Evolutionary conservation across 495 filamentous ascomycete species (phyloP), one percentile per base, ranked within the genome.

Genomic region (Hypoxylon intermedium): DNA sequence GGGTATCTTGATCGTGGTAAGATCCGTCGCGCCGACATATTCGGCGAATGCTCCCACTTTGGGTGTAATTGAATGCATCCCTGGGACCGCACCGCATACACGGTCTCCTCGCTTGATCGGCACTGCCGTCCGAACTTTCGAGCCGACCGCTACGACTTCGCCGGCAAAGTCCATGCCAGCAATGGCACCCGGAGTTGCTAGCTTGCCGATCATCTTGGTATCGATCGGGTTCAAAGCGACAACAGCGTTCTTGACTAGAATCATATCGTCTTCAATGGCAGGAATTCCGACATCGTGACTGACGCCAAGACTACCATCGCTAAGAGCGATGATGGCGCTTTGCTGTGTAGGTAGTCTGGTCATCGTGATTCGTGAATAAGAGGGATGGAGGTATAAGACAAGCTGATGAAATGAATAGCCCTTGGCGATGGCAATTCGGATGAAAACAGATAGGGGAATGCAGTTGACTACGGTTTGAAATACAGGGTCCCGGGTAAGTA

Each of bases 1-100:
- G 0, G 82, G 78, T 11, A 85, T 72, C 36, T 72, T 72, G 13
- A 78, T 65, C 2, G 23, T 50, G 49, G 72, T 65, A 9, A 82
- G 6, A 33, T 79, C 76, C 1, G 73, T 78, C 3, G 71, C 79
- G 5, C 70, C 69, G 6, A 79, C 68, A 46, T 83, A 83, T 49
- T 84, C 74, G 3, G 75, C 81, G 58, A 86, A 87, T 2, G 75
- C 60, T 2, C 85, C 85, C 24, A 74, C 68, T 9, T 77, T 73
- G 5, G 68, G 74, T 34, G 77, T 54, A 1, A 66, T 53, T 7
- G 70, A 54, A 53, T 83, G 81, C 6, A 43, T 61, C 13, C 83
- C 84, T 33, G 80, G 79, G 1, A 71, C 67, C 37, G 79, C 73
- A 11, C 83, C 54, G 5, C 26, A 20, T 9, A 64, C 48, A 7